Evolutionary conservation across 768 basidiomycete species (phyloP).

Genomic region (Strobilomyces dryophilus): DNA sequence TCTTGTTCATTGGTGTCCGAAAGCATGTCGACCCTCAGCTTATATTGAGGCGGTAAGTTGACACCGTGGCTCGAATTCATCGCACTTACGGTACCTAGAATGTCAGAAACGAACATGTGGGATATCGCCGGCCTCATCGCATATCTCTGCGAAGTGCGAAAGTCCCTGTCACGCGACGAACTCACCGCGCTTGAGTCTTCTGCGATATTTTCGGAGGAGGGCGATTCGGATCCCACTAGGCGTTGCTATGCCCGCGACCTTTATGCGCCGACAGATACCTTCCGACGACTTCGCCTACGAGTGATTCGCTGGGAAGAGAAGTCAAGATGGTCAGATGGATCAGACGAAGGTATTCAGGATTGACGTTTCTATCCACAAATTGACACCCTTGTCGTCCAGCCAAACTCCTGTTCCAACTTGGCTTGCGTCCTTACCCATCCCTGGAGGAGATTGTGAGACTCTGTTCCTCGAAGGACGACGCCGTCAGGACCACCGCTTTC

Average conservation of each 20-base stretch:
- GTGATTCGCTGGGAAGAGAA: background rate
- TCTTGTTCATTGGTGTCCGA: constrained; percentile 75
- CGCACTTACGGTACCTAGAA: background rate
- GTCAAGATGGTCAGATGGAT: background rate
- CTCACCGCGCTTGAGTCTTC: background rate
- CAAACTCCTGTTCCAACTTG: background rate
- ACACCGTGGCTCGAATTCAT: background rate
- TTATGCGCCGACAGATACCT: background rate
- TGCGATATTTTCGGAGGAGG: background rate
- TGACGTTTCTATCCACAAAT: too few relatives aligned
- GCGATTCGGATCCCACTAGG: background rate
- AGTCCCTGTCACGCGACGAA: background rate
- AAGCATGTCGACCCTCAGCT: constrained; percentile 31
- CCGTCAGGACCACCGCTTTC: background rate
- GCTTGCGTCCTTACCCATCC: too few relatives aligned
- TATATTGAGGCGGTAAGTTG: background rate
- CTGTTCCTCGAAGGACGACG: background rate
- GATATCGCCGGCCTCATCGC: background rate
- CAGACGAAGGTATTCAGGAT: background rate
- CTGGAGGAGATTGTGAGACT: background rate
- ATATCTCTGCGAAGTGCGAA: background rate
- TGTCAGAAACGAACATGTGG: background rate
- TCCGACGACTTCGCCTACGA: background rate
- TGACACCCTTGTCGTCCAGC: background rate
- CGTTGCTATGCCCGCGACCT: background rate